Conservation (phyloP, 2,329 filamentous ascomycete species). For the Teratosphaeria destructans region DNA sequence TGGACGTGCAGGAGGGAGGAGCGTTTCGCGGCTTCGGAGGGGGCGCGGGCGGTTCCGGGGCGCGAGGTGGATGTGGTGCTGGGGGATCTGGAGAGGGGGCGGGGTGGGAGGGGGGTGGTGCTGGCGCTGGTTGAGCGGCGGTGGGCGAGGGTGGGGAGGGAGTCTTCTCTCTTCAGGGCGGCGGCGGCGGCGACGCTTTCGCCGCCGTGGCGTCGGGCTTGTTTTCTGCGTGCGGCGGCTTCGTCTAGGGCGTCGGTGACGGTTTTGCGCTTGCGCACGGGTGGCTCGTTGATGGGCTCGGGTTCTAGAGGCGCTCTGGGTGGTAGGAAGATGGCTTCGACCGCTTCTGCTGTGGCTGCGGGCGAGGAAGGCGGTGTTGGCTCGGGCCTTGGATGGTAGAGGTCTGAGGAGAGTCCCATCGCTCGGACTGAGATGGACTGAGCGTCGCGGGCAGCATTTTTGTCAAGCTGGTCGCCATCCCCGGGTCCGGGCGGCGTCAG, state of each 20-base stretch:
- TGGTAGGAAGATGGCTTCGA: constrained; percentile 17
- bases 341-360: not conserved
- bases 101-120: constrained; percentile 13
- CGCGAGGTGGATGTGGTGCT: constrained; percentile 17
- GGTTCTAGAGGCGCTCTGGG: not conserved
- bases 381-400: constrained; percentile 17
- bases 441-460: not conserved
- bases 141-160: constrained; percentile 20
- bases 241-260: constrained; percentile 37
- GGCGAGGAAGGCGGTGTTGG: constrained; percentile 20
- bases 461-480: not conserved
- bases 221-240: constrained; percentile 33
- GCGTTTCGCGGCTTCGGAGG: constrained; percentile 12
- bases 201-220: constrained; percentile 33
- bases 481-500: constrained; percentile 17
- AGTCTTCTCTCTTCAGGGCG: constrained; percentile 19
- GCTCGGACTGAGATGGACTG: constrained; percentile 27
- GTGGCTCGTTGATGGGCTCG: constrained; percentile 16
- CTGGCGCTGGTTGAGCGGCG: constrained; percentile 18
- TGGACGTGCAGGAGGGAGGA: constrained; percentile 19
- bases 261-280: constrained; percentile 32
- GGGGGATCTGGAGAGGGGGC: constrained; percentile 20
- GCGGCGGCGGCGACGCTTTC: constrained; percentile 34
- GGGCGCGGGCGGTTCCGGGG: constrained; percentile 10
- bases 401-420: constrained; percentile 34